Evolutionary conservation across 305 asterid species (phyloP).

Genomic region (Fraxinus angustifolia): DNA sequence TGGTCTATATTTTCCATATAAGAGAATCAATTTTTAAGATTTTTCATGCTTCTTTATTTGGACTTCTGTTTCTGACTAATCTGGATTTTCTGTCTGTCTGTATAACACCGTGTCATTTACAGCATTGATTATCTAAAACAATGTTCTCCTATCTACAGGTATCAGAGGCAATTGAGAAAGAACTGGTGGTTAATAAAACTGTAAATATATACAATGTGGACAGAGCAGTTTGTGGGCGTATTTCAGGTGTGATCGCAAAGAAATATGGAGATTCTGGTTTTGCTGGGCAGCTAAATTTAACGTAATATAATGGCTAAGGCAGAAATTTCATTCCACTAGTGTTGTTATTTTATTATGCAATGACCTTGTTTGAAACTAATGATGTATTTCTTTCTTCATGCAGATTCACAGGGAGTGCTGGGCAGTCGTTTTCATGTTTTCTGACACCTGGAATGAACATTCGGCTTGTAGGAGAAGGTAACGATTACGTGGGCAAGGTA

Average conservation of each 20-base stretch:
- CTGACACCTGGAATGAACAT: slow-evolving; percentile 97
- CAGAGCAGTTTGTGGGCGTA: slow-evolving; percentile 98
- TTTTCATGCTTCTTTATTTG: background rate
- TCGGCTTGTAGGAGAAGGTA: slow-evolving; percentile 88
- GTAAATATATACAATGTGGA: slow-evolving; percentile 80
- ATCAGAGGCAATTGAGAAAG: slow-evolving; percentile 78
- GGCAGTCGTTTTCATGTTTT: slow-evolving; percentile 91
- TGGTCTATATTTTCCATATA: background rate
- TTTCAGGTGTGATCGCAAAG: slow-evolving; percentile 91
- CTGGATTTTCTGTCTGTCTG: background rate
- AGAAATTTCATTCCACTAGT: background rate
- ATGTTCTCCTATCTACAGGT: slow-evolving; percentile 43
- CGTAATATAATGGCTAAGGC: slow-evolving; percentile 35
- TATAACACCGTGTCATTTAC: background rate
- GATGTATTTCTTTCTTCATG: slow-evolving; percentile 15
- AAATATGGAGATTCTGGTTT: slow-evolving; percentile 96
- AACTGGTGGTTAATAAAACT: slow-evolving; percentile 71
- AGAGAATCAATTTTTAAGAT: background rate
- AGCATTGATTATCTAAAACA: background rate
- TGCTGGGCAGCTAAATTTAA: slow-evolving; percentile 87
- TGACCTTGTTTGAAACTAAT: slow-evolving; percentile 22
- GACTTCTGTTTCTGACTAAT: background rate
- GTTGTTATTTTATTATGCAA: background rate
- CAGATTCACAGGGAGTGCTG: slow-evolving; percentile 95
- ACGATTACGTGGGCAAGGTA: slow-evolving; percentile 97